Conservation (phyloP, 371 early-diverging fungal genomes). For the Apophysomyces sp. region DNA sequence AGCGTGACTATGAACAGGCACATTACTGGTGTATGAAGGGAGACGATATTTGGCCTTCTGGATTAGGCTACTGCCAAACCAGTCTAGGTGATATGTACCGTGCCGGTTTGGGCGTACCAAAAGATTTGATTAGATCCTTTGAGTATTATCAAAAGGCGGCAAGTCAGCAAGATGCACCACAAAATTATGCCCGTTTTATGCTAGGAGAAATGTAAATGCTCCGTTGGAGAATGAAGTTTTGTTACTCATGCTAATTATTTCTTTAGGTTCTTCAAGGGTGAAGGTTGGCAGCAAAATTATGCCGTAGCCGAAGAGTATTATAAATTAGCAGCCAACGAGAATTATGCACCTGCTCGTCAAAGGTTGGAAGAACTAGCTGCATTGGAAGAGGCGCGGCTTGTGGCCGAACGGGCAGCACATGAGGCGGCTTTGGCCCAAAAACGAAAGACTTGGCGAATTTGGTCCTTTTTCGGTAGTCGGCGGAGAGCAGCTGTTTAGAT, state of each 20-base stretch:
- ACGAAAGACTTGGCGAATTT: slow-evolving; percentile 14
- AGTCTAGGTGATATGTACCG: slow-evolving; percentile 48
- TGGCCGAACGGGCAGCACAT: slow-evolving; percentile 3
- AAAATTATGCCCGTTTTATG: slow-evolving; percentile 49
- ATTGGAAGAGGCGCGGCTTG: slow-evolving; percentile 8
- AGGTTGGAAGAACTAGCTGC: slow-evolving; percentile 15
- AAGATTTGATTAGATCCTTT: slow-evolving; percentile 37
- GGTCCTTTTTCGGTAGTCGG: slow-evolving; percentile 19
- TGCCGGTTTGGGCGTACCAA: slow-evolving; percentile 41
- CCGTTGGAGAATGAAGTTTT: neutral
- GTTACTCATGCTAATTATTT: neutral
- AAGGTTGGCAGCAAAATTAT: slow-evolving; percentile 42
- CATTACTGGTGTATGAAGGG: slow-evolving; percentile 44
- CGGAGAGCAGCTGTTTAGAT: slow-evolving; percentile 11
- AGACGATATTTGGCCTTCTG: slow-evolving; percentile 53
- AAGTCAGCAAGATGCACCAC: slow-evolving; percentile 48
- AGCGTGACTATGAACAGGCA: slow-evolving; percentile 40
- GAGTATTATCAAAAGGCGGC: slow-evolving; percentile 53
- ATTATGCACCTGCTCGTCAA: slow-evolving; percentile 35
- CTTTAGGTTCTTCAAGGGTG: slow-evolving; percentile 41
- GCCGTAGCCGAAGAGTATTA: slow-evolving; percentile 45
- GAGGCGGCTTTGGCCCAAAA: slow-evolving; percentile 7
- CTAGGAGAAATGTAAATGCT: slow-evolving; percentile 45
- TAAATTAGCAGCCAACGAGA: slow-evolving; percentile 40
- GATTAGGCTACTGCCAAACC: slow-evolving; percentile 47